Base-by-base conservation (phyloP, 441 rosid genomes). In the Flueggea neowawraea region DNA sequence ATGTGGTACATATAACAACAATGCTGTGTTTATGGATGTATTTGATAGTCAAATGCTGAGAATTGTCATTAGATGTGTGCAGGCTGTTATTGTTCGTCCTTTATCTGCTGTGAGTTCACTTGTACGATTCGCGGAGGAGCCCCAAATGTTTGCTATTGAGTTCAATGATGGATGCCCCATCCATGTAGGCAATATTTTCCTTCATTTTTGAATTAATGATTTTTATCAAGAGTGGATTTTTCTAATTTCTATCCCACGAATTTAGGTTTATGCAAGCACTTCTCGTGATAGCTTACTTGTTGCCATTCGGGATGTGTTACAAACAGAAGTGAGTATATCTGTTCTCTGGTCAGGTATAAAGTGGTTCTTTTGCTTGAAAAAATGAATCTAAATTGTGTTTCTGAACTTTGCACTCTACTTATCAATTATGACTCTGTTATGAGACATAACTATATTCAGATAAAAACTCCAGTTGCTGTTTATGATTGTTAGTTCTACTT, bases 81-180 rank as follows among this genome's bases (percentile, higher is more conserved):
- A 95, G 99, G 99, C 90, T 82, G 90, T 95, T 85, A 89, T 81
- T 65, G 90, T 87, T 74, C 97, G 96, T 73, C 96, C 97, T 74
- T 83, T 92, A 69, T 81, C 97, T 72, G 80, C 96, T 55, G 97
- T 92, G 55, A 81, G 92, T 58, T 79, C 96, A 13, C 97, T 95
- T 71, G 92, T 95, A 65, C 92, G 99, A 79, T 92, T 92, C 52
- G 89, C 99, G 10, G 99, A 95, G 85, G 99, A 95, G 86, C 99
- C 99, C 72, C 99, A 95, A 80, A 90, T 95, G 91, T 95, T 95
- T 86, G 99, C 97, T 31, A 80, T 95, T 57, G 99, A 92, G 71
- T 95, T 89, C 83, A 84, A 76, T 74, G 97, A 95, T 80, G 99
- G 99, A 32, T 92, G 99, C 73, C 96, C 97, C 65, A 84, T 87